These are phyloP conservation scores for Kwoniella mangroviensis DNA, from an alignment of 768 basidiomycete species.

Conservation along the genomic window DNA sequence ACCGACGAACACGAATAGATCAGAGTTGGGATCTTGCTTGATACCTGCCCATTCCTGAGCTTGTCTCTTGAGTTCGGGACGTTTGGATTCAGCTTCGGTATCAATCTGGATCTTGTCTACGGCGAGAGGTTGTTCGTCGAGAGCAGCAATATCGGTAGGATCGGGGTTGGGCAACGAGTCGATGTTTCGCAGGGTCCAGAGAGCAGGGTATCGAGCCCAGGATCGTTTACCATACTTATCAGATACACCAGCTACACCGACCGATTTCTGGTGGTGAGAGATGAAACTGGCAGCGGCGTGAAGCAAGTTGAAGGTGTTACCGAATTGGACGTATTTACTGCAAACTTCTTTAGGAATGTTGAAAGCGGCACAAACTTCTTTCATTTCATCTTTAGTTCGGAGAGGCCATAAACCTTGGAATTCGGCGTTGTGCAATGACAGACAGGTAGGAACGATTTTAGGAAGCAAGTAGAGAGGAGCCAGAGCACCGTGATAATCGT, in stretches of 20 bases:
- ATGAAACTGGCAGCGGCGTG: conserved; percentile 93
- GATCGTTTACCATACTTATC: conserved; percentile 95
- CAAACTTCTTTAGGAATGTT: conserved; percentile 96
- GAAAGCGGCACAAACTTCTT: conserved; percentile 96
- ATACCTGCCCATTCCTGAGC: conserved; percentile 95
- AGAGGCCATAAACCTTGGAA: conserved; percentile 96
- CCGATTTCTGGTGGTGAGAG: conserved; percentile 85
- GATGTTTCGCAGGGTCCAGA: conserved; percentile 94
- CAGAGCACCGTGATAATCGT: conserved; percentile 90
- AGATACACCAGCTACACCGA: conserved; percentile 94
- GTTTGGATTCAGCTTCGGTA: conserved; percentile 78
- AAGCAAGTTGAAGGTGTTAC: conserved; percentile 94
- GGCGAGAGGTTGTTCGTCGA: conserved; percentile 74
- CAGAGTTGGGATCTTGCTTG: conserved; percentile 84
- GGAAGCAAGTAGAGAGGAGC: conserved; percentile 89
- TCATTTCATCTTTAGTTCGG: conserved; percentile 97
- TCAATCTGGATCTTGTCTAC: conserved; percentile 78
- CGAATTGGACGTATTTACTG: conserved; percentile 95
- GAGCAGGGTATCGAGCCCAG: conserved; percentile 94
- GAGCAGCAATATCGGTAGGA: conserved; percentile 89
- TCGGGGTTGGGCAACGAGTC: conserved; percentile 92
- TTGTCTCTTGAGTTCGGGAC: conserved; percentile 87
- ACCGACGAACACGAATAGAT: conserved; percentile 94
- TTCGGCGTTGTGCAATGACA: conserved; percentile 94
- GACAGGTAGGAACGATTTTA: conserved; percentile 83